Evolutionary conservation across 306 rosid genomes (phyloP), one percentile per base, ranked within the genome.

Genomic region (Cucurbita moschata): DNA sequence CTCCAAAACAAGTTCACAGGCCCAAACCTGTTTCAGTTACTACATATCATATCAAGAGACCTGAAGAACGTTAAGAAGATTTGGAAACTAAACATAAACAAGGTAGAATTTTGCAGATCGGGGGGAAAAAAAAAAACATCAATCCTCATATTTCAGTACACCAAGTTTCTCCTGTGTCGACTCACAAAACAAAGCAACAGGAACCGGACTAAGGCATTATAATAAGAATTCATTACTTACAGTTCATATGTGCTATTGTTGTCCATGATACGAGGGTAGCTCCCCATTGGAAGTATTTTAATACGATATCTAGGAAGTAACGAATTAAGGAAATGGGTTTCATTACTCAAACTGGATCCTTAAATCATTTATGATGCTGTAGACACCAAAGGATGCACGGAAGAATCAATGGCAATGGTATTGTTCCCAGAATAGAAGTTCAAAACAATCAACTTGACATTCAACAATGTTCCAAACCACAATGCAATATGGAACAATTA

Each of bases 1-100:
- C 99, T 90, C 99, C 99, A 94, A 77, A 91, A 91, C 83, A 91
- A 83, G 87, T 94, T 94, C 82, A 94, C 99, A 1, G 99, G 97
- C 78, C 97, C 99, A 84, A 94, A 94, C 89, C 99, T 92, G 81
- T 60, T 51, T 51, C 66, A 77, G 19, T 14, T 18, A 77, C 19
- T 52, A 64, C 7, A 30, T 73, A 43, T 71, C 72, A 44, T 56
- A 35, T 77, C 77, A 81, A 76, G 59, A 52, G 49, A 18, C 42
- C 76, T 69, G 74, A 74, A 77, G 58, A 76, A 79, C 4, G 52
- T 53, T 8, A 2, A 8, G 6, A 40, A 67, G 37, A 72, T 70
- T 13, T 46, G 43, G 40, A 60, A 56, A 51, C 55, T 12, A 4
- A 75, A 79, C 52, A 40, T 63, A 49, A 63, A 70, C 39, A 71